Base-by-base conservation (phyloP, 2,329 filamentous ascomycete species). In the Ophiocordyceps camponoti-saundersi region DNA sequence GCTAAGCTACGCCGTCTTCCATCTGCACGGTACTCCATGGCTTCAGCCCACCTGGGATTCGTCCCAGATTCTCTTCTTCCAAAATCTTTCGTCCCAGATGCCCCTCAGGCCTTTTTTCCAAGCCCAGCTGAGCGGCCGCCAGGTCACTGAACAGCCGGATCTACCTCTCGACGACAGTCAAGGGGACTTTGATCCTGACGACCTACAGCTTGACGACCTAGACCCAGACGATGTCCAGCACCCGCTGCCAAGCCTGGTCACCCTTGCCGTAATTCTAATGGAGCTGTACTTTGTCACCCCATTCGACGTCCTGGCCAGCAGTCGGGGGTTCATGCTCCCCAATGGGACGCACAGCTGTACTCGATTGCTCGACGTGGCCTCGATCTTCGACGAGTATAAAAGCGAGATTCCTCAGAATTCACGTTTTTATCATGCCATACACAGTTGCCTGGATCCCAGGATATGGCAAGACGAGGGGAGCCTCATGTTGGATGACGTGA, bases 81-180 rank as follows among this genome's bases (percentile, higher is more conserved):
- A 45, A 16, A 48, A 45, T 2, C 43, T 6, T 8, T 34, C 45
- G 3, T 39, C 42, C 15, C 46, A 45, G n/a, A 46, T 44, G 15
- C 49, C 52, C 7, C 16, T 53, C 13, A 42, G 44, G 22, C 52
- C 52, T 4, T 53, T 49, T 41, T 36, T 53, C 6, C 44, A 53
- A 12, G 21, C 23, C 6, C 34, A 34, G 11, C 42, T 44, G n/a
- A 42, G 20, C 20, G 40, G 10, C 11, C 40, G 18, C 40, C 13
- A 20, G 43, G 16, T 44, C 18, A 42, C 36, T 26, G 7, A 7
- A 32, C 29, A 32, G 29, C 7, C 32, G 20, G 46, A 16, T n/a
- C 34, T 16, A 29, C 32, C 42, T 29, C n/a, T 20, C n/a, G 26
- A 32, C 15, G 20, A 23, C 6, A 20, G 39, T 11, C n/a, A 11